A percentile compares a stretch with the other conserved stretches of the same genome.
These are phyloP conservation scores for Straminergon stramineum DNA, from an alignment of 225 moss, liverwort and hornwort genomes.

Conservation along the genomic window DNA sequence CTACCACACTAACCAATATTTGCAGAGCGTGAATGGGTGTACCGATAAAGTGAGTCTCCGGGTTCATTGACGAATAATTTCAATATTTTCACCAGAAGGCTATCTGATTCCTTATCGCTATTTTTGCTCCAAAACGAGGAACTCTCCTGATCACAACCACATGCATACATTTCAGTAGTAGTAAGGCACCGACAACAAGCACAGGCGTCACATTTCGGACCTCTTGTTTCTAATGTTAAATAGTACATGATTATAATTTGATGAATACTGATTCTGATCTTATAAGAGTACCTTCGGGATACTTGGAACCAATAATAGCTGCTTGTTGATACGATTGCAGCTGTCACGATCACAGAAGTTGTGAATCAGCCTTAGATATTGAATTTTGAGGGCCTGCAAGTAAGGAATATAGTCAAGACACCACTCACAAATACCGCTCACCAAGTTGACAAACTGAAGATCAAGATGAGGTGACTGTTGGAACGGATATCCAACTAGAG, in stretches of 20 bases:
- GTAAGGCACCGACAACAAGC: not conserved
- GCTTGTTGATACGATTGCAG: slow-evolving; percentile 66
- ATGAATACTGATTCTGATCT: not conserved
- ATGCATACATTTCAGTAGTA: not conserved
- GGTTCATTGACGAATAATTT: slow-evolving; percentile 60
- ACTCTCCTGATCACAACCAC: slow-evolving; percentile 28
- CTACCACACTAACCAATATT: not conserved
- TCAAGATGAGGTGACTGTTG: not conserved
- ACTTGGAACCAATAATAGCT: slow-evolving; percentile 38
- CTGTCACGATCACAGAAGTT: slow-evolving; percentile 79
- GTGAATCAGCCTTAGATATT: slow-evolving; percentile 66
- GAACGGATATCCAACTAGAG: not conserved
- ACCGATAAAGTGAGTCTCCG: slow-evolving; percentile 64
- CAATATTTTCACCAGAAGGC: slow-evolving; percentile 62
- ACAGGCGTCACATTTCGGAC: not conserved
- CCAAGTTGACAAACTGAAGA: not conserved
- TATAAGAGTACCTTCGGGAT: slow-evolving; percentile 24
- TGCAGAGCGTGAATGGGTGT: not conserved
- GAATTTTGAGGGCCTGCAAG: slow-evolving; percentile 73
- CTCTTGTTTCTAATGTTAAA: not conserved
- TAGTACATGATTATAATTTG: not conserved
- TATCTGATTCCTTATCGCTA: slow-evolving; percentile 34
- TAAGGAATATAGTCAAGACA: not conserved
- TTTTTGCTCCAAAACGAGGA: slow-evolving; percentile 21
- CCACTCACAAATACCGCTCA: not conserved